A percentile compares a stretch with the other conserved stretches of the same genome.
Conservation (phyloP, 441 rosid genomes). For the Gossypium schwendimanii region DNA sequence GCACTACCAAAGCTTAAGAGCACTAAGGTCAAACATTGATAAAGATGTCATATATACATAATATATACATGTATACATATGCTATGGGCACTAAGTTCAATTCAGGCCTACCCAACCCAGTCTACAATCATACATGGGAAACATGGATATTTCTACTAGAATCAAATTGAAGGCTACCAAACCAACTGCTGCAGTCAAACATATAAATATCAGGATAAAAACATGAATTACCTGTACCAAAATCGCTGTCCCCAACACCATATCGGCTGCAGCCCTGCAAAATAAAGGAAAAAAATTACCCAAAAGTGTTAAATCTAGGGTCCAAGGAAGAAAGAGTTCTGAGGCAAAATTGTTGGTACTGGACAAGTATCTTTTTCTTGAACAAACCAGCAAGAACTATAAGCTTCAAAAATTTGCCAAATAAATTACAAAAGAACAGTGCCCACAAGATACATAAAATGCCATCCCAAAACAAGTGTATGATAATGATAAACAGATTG, state of each 20-base stretch:
- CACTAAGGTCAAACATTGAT: neutral
- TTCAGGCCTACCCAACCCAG: neutral
- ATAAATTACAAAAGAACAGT: neutral
- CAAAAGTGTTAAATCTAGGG: neutral
- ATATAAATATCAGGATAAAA: neutral
- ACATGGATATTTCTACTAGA: neutral
- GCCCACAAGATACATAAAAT: neutral
- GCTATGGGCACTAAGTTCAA: neutral
- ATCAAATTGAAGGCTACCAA: slow-evolving; percentile 6
- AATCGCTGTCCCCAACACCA: slow-evolving; percentile 45
- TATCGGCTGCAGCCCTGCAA: slow-evolving; percentile 86
- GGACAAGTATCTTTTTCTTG: neutral
- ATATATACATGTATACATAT: neutral
- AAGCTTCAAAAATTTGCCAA: neutral
- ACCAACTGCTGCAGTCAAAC: neutral
- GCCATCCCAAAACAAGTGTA: neutral
- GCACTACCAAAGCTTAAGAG: neutral
- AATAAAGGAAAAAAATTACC: slow-evolving; percentile 13
- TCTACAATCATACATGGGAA: neutral
- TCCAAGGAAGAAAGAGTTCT: neutral
- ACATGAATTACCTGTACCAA: slow-evolving; percentile 52
- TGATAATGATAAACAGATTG: neutral
- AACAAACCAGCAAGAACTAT: neutral
- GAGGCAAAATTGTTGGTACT: neutral
- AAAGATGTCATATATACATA: neutral